Conservation (phyloP, 352 stramenopile species). For the Phytophthora cactorum region DNA sequence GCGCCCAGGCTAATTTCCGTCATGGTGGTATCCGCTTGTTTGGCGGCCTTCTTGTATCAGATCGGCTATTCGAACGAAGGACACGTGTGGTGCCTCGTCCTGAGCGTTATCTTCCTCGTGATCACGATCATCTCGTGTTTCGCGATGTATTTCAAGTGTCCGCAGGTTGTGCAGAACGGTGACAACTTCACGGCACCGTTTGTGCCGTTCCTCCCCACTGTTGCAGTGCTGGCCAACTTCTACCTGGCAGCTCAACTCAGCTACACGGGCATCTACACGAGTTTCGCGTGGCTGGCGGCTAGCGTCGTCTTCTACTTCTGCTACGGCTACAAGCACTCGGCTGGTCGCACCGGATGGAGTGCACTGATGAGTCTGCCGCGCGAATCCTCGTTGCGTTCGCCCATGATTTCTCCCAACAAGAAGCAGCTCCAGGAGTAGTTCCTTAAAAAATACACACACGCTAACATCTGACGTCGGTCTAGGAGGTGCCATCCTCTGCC, state of each 20-base stretch:
- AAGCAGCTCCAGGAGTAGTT: constrained; percentile 37
- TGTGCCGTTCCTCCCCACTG: constrained; percentile 64
- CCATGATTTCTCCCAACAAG: constrained; percentile 64
- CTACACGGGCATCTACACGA: constrained; percentile 53
- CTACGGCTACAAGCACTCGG: constrained; percentile 75
- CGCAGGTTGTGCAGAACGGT: constrained; percentile 54
- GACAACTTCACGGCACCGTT: constrained; percentile 67
- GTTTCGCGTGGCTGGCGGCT: constrained; percentile 57
- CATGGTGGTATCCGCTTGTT: constrained; percentile 43
- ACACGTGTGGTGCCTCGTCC: constrained; percentile 35
- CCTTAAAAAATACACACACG: constrained; percentile 13
- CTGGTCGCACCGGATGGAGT: constrained; percentile 66
- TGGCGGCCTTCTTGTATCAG: constrained; percentile 70
- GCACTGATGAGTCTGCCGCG: constrained; percentile 57
- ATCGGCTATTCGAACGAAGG: constrained; percentile 47
- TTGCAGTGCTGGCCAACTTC: constrained; percentile 67
- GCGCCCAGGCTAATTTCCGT: constrained; percentile 44
- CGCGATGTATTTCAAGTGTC: constrained; percentile 59
- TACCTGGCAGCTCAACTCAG: constrained; percentile 69
- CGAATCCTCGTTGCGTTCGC: constrained; percentile 52
- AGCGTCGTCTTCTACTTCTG: constrained; percentile 75
- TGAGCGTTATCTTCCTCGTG: constrained; percentile 60
- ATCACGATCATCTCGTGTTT: constrained; percentile 34
- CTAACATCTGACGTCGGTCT: not conserved
- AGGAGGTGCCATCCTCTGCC: not conserved